Conservation (phyloP, 2,329 filamentous ascomycete species). For the Exophiala dermatitidis region DNA sequence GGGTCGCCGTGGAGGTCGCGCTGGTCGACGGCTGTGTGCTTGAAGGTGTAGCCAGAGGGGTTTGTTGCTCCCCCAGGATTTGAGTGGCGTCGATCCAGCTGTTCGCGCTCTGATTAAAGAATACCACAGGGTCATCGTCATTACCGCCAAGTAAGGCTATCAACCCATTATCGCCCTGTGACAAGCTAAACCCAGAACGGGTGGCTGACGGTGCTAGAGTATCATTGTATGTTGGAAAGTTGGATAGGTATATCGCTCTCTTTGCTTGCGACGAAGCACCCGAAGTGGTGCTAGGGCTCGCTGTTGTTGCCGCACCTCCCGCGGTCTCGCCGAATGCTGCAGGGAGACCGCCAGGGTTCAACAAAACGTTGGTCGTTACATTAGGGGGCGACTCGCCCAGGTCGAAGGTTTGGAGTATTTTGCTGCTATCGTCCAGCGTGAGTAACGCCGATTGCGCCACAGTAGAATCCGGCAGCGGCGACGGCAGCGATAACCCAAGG, state of each 20-base stretch:
- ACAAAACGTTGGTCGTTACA: slow-evolving; percentile 62
- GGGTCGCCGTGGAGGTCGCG: slow-evolving; percentile 28
- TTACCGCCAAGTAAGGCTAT: slow-evolving; percentile 75
- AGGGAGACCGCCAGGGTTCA: slow-evolving; percentile 51
- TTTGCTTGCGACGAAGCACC: slow-evolving; percentile 37
- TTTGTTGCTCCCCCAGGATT: slow-evolving; percentile 49
- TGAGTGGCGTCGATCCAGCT: slow-evolving; percentile 66
- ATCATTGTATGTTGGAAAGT: slow-evolving; percentile 74
- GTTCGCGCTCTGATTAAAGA: slow-evolving; percentile 72
- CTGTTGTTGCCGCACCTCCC: slow-evolving; percentile 37
- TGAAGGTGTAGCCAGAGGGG: slow-evolving; percentile 29
- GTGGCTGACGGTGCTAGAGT: slow-evolving; percentile 60
- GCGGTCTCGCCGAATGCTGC: slow-evolving; percentile 45
- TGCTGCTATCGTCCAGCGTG: slow-evolving; percentile 67
- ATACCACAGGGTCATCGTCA: slow-evolving; percentile 57
- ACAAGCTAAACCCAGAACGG: slow-evolving; percentile 64
- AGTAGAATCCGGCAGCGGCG: slow-evolving; percentile 53
- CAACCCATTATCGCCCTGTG: slow-evolving; percentile 56
- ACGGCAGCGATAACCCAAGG: slow-evolving; percentile 57
- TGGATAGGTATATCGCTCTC: slow-evolving; percentile 50
- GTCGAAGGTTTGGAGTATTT: slow-evolving; percentile 71
- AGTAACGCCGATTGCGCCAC: slow-evolving; percentile 59
- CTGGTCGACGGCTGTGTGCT: slow-evolving; percentile 28
- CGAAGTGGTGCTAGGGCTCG: slow-evolving; percentile 26
- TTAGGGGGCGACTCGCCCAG: slow-evolving; percentile 65